A percentile compares a stretch with the other conserved stretches of the same genome.
Conservation (phyloP, 345 rosid genomes). For the Xanthoceras sorbifolium region DNA sequence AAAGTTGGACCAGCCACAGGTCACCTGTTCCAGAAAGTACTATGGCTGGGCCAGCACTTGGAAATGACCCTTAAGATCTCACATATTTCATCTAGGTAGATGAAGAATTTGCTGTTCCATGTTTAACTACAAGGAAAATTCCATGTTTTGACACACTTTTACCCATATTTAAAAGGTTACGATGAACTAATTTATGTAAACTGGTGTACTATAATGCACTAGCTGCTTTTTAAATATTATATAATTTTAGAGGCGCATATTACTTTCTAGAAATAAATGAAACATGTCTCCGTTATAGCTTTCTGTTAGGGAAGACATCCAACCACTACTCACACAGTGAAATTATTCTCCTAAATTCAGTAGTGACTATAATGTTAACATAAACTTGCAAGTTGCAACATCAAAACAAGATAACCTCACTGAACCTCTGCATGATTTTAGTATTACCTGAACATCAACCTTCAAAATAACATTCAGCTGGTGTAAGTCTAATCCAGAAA, state of each 20-base stretch:
- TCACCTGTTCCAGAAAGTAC: not conserved
- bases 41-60: not conserved
- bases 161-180: not conserved
- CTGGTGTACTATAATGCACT: not conserved
- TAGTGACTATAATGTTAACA: slow-evolving; percentile 5
- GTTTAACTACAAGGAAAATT: not conserved
- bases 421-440: not conserved
- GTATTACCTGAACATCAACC: slow-evolving; percentile 89
- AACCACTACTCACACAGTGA: not conserved
- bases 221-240: not conserved
- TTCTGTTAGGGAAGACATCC: not conserved
- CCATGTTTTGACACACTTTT: not conserved
- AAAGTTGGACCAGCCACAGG: not conserved
- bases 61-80: not conserved
- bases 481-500: slow-evolving; percentile 92
- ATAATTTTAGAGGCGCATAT: not conserved
- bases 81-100: not conserved
- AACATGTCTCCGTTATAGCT: not conserved
- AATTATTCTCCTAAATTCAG: not conserved
- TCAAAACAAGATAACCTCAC: not conserved
- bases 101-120: slow-evolving; percentile 1
- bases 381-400: slow-evolving; percentile 10
- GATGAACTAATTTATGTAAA: not conserved
- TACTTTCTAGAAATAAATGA: not conserved
- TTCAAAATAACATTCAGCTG: slow-evolving; percentile 89